Conservation (phyloP, 352 stramenopile genomes). For the Globisporangium takayamanum region DNA sequence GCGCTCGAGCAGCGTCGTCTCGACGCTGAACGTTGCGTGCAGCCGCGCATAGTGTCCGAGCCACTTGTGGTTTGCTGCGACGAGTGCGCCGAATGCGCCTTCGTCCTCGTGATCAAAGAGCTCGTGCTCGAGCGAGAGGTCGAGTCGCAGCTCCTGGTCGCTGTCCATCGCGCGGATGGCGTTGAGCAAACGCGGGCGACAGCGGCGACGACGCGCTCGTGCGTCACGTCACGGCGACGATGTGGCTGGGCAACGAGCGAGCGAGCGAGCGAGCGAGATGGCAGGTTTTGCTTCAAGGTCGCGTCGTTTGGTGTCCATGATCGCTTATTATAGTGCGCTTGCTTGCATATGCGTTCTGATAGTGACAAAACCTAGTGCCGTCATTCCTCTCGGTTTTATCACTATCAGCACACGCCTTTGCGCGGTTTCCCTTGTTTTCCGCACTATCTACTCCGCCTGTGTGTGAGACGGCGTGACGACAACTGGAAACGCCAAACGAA, state of each 20-base stretch:
- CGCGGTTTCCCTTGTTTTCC: neutral
- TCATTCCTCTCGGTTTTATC: no score
- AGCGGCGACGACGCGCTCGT: no score
- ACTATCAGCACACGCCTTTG: neutral
- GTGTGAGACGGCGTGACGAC: neutral
- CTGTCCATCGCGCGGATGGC: conserved; percentile 11
- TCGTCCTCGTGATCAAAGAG: conserved; percentile 19
- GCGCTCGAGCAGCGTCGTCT: conserved; percentile 46
- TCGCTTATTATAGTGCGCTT: no score
- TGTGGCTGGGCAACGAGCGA: no score
- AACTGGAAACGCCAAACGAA: conserved; percentile 1
- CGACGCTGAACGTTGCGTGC: conserved; percentile 49
- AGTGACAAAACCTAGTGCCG: no score
- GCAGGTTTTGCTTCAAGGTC: no score
- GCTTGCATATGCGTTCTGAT: no score
- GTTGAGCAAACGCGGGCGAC: no score
- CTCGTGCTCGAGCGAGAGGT: conserved; percentile 23
- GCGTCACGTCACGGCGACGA: no score
- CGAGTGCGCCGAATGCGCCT: conserved; percentile 39
- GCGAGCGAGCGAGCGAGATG: no score
- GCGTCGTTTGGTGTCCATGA: no score
- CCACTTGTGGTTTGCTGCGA: conserved; percentile 59
- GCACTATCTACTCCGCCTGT: neutral
- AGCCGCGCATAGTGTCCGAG: conserved; percentile 50
- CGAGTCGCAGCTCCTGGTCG: conserved; percentile 25